Evolutionary conservation across 805 yeast genomes (phyloP).

Genomic region (Zygosaccharomyces bailii): DNA sequence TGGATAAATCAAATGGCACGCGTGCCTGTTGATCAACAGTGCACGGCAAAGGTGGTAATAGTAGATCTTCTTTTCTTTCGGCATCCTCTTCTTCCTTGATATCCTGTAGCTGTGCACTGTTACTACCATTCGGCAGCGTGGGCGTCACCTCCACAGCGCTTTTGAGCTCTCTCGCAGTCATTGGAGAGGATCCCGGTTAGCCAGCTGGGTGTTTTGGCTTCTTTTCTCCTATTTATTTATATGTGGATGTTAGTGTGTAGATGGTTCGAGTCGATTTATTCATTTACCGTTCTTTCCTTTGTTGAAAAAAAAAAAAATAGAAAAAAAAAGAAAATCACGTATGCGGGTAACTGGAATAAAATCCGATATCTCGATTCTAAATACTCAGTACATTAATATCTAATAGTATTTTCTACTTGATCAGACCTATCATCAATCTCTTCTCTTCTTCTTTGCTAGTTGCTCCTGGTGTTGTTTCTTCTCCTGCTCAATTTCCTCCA

Average conservation of each 20-base stretch:
- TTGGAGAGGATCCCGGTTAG: not conserved
- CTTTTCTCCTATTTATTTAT: not conserved
- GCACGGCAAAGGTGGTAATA: conserved; percentile 27
- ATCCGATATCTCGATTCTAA: not conserved
- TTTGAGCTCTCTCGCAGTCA: conserved; percentile 6
- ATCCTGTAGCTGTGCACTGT: conserved; percentile 22
- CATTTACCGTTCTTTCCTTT: conserved; percentile 5
- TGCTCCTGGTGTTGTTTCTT: conserved; percentile 77
- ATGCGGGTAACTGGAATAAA: conserved; percentile 2
- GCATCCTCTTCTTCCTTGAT: conserved; percentile 30
- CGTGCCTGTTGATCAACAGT: conserved; percentile 14
- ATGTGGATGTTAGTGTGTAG: not conserved
- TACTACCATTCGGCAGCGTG: conserved; percentile 1
- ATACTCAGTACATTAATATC: not conserved
- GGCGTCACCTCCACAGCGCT: conserved; percentile 1
- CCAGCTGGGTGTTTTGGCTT: not conserved
- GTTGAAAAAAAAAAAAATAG: conserved; percentile 4
- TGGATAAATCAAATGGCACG: conserved; percentile 31
- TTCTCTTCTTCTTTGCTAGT: conserved; percentile 49
- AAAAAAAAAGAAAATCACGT: not conserved
- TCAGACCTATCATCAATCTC: not conserved
- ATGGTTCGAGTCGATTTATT: not conserved
- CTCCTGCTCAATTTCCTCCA: conserved; percentile 80
- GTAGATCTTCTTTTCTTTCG: conserved; percentile 22
- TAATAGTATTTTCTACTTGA: not conserved